These are phyloP conservation scores for Pestalotiopsis sp. DNA, from an alignment of 2,329 filamentous ascomycete genomes.

Conservation along the genomic window DNA sequence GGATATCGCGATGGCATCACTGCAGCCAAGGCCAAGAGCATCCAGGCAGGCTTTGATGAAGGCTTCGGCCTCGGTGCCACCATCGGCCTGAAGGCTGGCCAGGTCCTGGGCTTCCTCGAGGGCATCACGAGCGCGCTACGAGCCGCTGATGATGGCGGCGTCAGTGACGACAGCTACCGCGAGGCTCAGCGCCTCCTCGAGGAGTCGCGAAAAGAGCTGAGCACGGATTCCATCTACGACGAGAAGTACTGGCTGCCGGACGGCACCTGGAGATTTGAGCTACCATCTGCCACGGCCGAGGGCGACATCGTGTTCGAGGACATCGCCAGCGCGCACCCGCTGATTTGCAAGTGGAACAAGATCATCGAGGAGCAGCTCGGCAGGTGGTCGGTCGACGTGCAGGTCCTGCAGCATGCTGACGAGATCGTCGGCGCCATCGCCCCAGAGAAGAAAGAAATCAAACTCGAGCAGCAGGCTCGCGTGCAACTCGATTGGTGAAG, in stretches of 20 bases:
- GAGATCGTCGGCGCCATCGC: background rate
- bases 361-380: constrained; percentile 43
- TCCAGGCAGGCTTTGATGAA: constrained; percentile 90
- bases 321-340: constrained; percentile 69
- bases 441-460: constrained; percentile 15
- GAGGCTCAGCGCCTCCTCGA: constrained; percentile 39
- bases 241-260: constrained; percentile 69
- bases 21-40: constrained; percentile 71
- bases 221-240: constrained; percentile 65
- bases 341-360: constrained; percentile 64
- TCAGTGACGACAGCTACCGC: constrained; percentile 16
- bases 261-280: constrained; percentile 71
- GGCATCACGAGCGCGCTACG: constrained; percentile 61
- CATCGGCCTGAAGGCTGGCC: constrained; percentile 74
- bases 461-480: constrained; percentile 16
- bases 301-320: constrained; percentile 49
- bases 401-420: constrained; percentile 5
- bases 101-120: constrained; percentile 76
- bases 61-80: constrained; percentile 84
- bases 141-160: constrained; percentile 23
- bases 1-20: constrained; percentile 91
- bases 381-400: constrained; percentile 33
- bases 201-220: constrained; percentile 62
- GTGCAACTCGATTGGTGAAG: constrained; percentile 17
- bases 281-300: constrained; percentile 38